Base-by-base conservation (phyloP, 2,329 filamentous ascomycete genomes). In the Pseudocercospora pini-densiflorae region DNA sequence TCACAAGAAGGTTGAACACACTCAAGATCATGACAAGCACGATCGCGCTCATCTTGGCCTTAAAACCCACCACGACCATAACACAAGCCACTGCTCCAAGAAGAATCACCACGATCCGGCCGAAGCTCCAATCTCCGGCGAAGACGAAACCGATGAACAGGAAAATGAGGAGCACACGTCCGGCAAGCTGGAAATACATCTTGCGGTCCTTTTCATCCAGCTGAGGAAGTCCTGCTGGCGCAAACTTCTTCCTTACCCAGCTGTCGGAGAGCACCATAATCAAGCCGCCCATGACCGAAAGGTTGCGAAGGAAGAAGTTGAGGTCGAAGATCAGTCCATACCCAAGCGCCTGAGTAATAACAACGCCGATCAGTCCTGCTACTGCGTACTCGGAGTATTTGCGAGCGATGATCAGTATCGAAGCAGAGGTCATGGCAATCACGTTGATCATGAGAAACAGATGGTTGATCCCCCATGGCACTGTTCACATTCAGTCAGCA, bases 151-250 rank as follows among this genome's bases (percentile, higher is more conserved):
- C 95, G 72, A 97, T 81, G 80, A 99, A 99, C 73, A 99, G 87
- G 88, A 99, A 97, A 83, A 99, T 98, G 75, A 99, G 86, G 71
- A 99, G 86, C 40, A 99, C 92, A 74, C 95, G 90, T 40, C 95
- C 95, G 72, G 95, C 95, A 69, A 99, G 90, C 88, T 98, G 95
- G 83, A 99, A 96, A 86, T 99, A 99, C 94, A 98, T 98, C 88
- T 98, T 99, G 83, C 94, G 92, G 81, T 99, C 95, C 89, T 98
- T 98, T 86, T 99, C 95, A 79, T 98, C 95, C 61, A 99, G 88
- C 80, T 92, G 89, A 58, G 95, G 95, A 61, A 99, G 87, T 57
- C 95, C 95, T 57, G 95, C 95, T 69, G 97, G 97, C 2, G 94
- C 94, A 84, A 97, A 97, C 80, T 90, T 92, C 89, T 98, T 98